These are phyloP conservation scores for Stemphylium lycopersici DNA, from an alignment of 2,329 filamentous ascomycete genomes.

Conservation along the genomic window DNA sequence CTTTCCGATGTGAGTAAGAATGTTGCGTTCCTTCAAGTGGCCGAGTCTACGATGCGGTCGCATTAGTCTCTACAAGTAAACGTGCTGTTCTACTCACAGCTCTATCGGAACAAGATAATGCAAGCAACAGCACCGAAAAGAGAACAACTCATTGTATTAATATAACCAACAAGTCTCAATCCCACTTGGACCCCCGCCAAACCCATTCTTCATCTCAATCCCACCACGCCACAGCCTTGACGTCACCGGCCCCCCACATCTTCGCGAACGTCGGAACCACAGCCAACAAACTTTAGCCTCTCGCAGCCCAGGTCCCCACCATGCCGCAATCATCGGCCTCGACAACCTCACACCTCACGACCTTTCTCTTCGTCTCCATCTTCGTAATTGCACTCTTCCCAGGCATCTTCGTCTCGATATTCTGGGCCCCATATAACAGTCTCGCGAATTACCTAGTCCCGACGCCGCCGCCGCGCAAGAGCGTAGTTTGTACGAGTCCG, in stretches of 20 bases:
- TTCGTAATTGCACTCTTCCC: slow-evolving; percentile 61
- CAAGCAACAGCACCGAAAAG: not conserved
- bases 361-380: slow-evolving; percentile 55
- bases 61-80: no score
- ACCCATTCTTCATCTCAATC: not conserved
- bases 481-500: slow-evolving; percentile 33
- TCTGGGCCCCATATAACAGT: slow-evolving; percentile 44
- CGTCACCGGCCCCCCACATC: slow-evolving; percentile 12
- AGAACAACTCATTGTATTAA: no score
- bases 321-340: slow-evolving; percentile 23
- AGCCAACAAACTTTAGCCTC: slow-evolving; percentile 13
- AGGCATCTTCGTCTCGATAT: slow-evolving; percentile 51
- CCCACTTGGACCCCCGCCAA: no score
- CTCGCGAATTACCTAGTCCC: slow-evolving; percentile 36
- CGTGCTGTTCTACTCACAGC: no score
- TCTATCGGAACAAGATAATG: no score
- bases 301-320: slow-evolving; percentile 11
- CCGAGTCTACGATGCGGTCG: no score
- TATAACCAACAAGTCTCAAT: not conserved
- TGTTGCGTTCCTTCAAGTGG: no score
- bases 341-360: slow-evolving; percentile 46
- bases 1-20: no score
- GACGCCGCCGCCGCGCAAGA: slow-evolving; percentile 23
- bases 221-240: slow-evolving; percentile 1
- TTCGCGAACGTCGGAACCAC: slow-evolving; percentile 5